These are phyloP conservation scores for Capsicum baccatum DNA, from an alignment of 257 asterid genomes.

Conservation along the genomic window DNA sequence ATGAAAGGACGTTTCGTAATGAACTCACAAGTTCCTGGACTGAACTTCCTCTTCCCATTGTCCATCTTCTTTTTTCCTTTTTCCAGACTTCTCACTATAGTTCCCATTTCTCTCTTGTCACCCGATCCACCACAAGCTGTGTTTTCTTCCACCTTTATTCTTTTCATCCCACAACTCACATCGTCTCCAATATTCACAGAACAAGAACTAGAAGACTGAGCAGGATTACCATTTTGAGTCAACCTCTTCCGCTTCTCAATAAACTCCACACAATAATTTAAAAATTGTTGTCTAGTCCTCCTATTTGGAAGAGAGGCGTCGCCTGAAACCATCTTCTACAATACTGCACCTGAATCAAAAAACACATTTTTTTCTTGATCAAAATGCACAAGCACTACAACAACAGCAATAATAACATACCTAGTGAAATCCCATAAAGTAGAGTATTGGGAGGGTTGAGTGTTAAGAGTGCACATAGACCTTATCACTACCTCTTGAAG, in stretches of 20 bases:
- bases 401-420: no score
- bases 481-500: no score
- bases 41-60: not conserved
- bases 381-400: not conserved
- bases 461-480: no score
- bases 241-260: constrained; percentile 8
- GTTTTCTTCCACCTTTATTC: not conserved
- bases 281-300: constrained; percentile 14
- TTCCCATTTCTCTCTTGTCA: not conserved
- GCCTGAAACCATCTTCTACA: constrained; percentile 1
- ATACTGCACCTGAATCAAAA: not conserved
- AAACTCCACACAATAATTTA: not conserved
- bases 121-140: not conserved
- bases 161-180: not conserved
- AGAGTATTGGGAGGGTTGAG: no score
- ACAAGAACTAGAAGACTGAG: not conserved
- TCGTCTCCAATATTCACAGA: not conserved
- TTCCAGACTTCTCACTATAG: not conserved
- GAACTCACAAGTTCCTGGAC: constrained; percentile 19
- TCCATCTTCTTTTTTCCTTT: not conserved
- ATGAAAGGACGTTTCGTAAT: not conserved
- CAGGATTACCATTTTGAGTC: not conserved
- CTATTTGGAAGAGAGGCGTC: not conserved
- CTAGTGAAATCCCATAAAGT: no score
- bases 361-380: not conserved